Percentiles rank a stretch among this genome's conserved stretches.
phyloP scores from a whole-genome alignment of 805 yeast genomes.

The Kazachstania kunashirensis region DNA sequence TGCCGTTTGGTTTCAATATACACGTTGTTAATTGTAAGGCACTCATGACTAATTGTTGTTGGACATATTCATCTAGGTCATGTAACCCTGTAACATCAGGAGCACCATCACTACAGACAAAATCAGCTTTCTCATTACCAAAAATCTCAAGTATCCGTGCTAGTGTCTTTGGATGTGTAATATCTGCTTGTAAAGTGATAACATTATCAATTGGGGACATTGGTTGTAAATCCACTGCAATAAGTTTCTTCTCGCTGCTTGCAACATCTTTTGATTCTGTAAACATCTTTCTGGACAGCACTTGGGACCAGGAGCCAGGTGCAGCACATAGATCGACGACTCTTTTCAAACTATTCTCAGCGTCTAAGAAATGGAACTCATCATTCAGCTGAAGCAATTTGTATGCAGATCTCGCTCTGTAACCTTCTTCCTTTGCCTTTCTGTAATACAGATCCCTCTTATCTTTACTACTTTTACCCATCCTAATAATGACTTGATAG shows the following conservation, averaged over 20 bases:
- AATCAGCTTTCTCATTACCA: constrained; percentile 89
- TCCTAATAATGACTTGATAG: constrained; percentile 26
- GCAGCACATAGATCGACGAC: constrained; percentile 98
- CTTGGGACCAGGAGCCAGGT: constrained; percentile 98
- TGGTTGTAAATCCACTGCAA: constrained; percentile 93
- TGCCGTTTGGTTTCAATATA: constrained; percentile 78
- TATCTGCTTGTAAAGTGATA: constrained; percentile 87
- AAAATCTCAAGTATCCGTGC: constrained; percentile 65
- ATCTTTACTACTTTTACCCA: constrained; percentile 95
- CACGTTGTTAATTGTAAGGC: constrained; percentile 90
- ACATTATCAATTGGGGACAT: constrained; percentile 95
- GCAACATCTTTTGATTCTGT: constrained; percentile 29
- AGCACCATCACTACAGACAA: constrained; percentile 95
- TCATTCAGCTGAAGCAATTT: constrained; percentile 85
- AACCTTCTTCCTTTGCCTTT: constrained; percentile 95
- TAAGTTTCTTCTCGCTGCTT: constrained; percentile 50
- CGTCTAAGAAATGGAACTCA: constrained; percentile 69
- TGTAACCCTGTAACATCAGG: constrained; percentile 98
- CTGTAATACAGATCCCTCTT: constrained; percentile 87
- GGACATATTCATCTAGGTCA: constrained; percentile 93
- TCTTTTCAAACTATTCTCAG: constrained; percentile 47
- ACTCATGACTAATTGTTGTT: constrained; percentile 84
- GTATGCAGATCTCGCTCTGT: constrained; percentile 95
- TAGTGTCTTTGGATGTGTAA: constrained; percentile 89
- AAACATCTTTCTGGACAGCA: constrained; percentile 61